phyloP scores from a whole-genome alignment of 495 filamentous ascomycete species.

The Podospora tetraspora region DNA sequence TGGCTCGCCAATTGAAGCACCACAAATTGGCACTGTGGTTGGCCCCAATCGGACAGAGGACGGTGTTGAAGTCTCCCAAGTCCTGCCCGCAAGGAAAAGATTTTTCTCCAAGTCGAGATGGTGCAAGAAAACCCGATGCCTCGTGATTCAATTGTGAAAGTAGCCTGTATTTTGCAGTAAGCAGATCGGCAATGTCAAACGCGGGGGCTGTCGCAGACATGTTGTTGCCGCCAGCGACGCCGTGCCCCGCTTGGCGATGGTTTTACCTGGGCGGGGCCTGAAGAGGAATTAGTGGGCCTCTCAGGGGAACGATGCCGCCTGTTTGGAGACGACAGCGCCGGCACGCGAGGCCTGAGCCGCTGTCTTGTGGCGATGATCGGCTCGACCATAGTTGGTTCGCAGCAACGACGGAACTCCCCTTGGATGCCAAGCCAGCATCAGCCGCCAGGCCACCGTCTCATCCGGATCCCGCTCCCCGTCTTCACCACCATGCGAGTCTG shows the following conservation, averaged over 20 bases:
- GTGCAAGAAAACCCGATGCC: background rate
- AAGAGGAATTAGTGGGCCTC: no score
- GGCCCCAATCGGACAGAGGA: no score
- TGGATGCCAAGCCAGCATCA: conserved; percentile 9
- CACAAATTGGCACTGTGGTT: no score
- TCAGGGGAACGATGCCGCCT: background rate
- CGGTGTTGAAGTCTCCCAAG: no score
- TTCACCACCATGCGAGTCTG: conserved; percentile 6
- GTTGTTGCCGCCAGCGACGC: background rate
- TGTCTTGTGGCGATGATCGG: background rate
- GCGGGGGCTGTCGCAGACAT: background rate
- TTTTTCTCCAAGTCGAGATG: background rate
- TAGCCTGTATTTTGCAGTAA: background rate
- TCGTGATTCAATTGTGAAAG: background rate
- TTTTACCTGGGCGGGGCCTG: background rate
- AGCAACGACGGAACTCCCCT: background rate
- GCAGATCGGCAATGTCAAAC: background rate
- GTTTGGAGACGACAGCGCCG: background rate
- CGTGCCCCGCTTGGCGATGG: background rate
- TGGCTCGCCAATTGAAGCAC: no score
- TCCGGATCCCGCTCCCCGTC: background rate
- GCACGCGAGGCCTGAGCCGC: background rate
- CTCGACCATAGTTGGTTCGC: background rate
- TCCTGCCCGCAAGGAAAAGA: background rate
- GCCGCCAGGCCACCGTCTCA: conserved; percentile 3